Conservation (phyloP, 1,284 basidiomycete species). For the Bondarzewia mesenterica region DNA sequence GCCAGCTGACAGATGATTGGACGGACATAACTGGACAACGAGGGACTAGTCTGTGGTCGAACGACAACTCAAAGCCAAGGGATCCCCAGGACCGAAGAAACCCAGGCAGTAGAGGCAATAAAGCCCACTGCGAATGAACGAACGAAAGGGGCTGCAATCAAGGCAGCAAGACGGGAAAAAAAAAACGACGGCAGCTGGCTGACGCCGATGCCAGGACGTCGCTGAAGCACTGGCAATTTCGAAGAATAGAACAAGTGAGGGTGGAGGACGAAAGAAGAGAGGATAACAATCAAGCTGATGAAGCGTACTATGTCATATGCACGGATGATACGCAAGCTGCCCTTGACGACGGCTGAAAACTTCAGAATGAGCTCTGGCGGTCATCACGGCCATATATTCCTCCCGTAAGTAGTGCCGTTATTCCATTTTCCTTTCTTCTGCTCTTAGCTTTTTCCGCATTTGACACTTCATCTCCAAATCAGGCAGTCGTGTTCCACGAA, state of each 20-base stretch:
- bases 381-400: too few species aligned
- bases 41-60: background rate
- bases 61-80: background rate
- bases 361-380: too few species aligned
- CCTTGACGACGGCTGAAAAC: too few species aligned
- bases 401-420: too few species aligned
- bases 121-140: constrained; percentile 3
- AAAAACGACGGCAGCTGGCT: constrained; percentile 5
- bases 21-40: background rate
- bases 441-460: too few species aligned
- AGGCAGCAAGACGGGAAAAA: background rate
- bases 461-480: too few species aligned
- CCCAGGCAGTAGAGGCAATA: constrained; percentile 1
- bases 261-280: background rate
- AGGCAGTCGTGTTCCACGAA: too few species aligned
- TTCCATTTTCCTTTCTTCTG: too few species aligned
- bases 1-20: constrained; percentile 5
- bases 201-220: background rate
- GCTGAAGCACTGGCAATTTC: background rate
- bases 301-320: too few species aligned
- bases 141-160: background rate
- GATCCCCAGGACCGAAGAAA: constrained; percentile 8
- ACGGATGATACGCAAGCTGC: too few species aligned
- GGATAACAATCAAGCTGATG: too few species aligned
- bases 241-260: constrained; percentile 3